Conservation (phyloP, 164 flowering plant species). For the Hamamelis virginiana region DNA sequence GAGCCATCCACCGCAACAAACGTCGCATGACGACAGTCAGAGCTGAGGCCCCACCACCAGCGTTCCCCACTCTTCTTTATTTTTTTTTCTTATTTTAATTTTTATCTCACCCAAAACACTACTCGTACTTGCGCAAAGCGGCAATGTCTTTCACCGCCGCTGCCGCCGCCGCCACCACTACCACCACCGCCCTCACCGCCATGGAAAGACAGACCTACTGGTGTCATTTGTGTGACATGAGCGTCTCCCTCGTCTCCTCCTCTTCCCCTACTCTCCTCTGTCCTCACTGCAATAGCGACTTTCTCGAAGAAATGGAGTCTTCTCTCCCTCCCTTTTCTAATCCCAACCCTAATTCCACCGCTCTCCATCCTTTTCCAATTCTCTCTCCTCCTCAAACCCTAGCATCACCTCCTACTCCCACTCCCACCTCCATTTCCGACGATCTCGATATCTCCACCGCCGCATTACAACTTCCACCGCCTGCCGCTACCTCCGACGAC, state of each 20-base stretch:
- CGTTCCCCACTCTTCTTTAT: too few species aligned
- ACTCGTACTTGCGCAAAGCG: too few species aligned
- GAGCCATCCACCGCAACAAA: too few species aligned
- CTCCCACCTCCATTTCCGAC: conserved; percentile 12
- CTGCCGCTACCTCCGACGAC: conserved; percentile 12
- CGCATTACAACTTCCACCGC: conserved; percentile 11
- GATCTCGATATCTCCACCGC: conserved; percentile 7
- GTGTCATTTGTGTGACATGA: conserved; percentile 77
- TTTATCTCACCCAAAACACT: too few species aligned
- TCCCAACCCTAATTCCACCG: conserved; percentile 5
- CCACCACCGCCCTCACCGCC: conserved; percentile 16
- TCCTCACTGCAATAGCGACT: conserved; percentile 51
- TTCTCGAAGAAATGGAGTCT: conserved; percentile 58
- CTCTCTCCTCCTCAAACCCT: neutral
- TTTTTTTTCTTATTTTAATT: too few species aligned
- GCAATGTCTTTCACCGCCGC: too few species aligned
- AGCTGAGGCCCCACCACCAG: too few species aligned
- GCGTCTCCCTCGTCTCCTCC: conserved; percentile 41
- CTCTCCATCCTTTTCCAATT: neutral
- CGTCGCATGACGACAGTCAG: too few species aligned
- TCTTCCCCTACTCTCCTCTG: conserved; percentile 35
- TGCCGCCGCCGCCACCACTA: neutral
- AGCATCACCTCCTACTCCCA: too few species aligned
- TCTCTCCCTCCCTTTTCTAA: neutral
- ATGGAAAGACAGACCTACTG: conserved; percentile 38